Base-by-base conservation (phyloP, 345 rosid genomes). In the Carallia pectinifolia region DNA sequence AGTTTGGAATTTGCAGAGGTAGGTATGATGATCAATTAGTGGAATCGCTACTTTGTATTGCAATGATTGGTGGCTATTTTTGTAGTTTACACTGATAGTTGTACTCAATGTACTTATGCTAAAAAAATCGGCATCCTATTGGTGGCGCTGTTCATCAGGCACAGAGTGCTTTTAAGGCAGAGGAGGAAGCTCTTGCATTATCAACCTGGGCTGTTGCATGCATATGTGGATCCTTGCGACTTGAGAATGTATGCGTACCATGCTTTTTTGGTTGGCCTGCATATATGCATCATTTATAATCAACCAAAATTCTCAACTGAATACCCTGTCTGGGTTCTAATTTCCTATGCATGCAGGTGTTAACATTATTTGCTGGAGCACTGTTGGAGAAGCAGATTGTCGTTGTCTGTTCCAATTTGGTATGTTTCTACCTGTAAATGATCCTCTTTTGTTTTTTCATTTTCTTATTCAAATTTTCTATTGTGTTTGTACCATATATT, bases 341-440 rank as follows among this genome's bases (percentile, higher is more conserved):
- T 77, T 70, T 52, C 70, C 59, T 29, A 61, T 63, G 63, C 53
- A 3, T 74, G 78, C 90, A 91, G 98, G 87, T 94, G 69, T 76
- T 94, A 78, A 83, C 87, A 62, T 74, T 94, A 67, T 76, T 94
- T 80, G 86, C 98, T 13, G 95, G 84, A 73, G 96, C 97, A 71
- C 77, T 94, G 61, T 85, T 88, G 69, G 98, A 91, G 83, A 94
- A 94, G 78, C 96, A 90, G 82, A 94, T 90, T 53, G 88, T 85
- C 58, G 80, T 94, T 74, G 81, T 91, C 76, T 94, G 97, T 83
- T 90, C 98, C n/a, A 91, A 91, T 87, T 85, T 94, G 98, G 98
- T 91, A 85, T 4, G 80, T 73, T 31, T 36, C 52, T 7, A 15
- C 15, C 65, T 30, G 63, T 44, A 65, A 36, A 39, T 36, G 36